Percentiles rank a stretch among this genome's conserved stretches.
Evolutionary conservation across 2,329 filamentous ascomycete species (phyloP).

Genomic region (Diaporthe longicolla): DNA sequence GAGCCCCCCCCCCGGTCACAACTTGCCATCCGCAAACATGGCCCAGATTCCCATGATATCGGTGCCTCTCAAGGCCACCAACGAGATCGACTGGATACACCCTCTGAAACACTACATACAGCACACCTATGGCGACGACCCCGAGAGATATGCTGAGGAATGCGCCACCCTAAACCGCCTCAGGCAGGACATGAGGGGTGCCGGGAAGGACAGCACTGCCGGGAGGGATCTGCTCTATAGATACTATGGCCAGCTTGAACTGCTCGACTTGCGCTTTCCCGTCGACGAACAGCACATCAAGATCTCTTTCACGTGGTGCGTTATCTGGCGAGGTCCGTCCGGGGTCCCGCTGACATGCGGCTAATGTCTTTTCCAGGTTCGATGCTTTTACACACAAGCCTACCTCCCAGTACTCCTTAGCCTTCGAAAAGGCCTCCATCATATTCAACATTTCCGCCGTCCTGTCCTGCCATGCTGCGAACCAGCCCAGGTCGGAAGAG

Average conservation of each 20-base stretch:
- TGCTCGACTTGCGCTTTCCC: conserved; percentile 93
- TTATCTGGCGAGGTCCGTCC: not conserved
- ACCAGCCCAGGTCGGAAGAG: conserved; percentile 93
- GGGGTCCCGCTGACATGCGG: not conserved
- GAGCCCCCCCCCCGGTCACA: not conserved
- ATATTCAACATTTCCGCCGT: conserved; percentile 99
- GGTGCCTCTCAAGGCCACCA: conserved; percentile 91
- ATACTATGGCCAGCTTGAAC: conserved; percentile 97
- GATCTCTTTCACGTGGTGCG: conserved; percentile 96
- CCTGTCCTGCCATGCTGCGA: conserved; percentile 93
- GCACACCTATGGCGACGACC: conserved; percentile 94
- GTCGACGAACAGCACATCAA: conserved; percentile 99
- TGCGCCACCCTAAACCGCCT: conserved; percentile 94
- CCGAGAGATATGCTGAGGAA: conserved; percentile 95
- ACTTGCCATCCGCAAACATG: conserved; percentile 61
- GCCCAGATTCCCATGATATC: conserved; percentile 95
- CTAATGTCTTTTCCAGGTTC: conserved; percentile 75
- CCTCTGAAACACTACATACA: conserved; percentile 95
- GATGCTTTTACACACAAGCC: conserved; percentile 99
- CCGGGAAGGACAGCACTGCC: conserved; percentile 94
- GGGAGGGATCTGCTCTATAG: conserved; percentile 94
- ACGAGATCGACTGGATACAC: conserved; percentile 97
- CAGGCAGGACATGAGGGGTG: conserved; percentile 98
- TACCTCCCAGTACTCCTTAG: conserved; percentile 96
- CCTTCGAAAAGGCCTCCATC: conserved; percentile 98